Conservation (phyloP, 441 rosid genomes). For the Populus hybrid region DNA sequence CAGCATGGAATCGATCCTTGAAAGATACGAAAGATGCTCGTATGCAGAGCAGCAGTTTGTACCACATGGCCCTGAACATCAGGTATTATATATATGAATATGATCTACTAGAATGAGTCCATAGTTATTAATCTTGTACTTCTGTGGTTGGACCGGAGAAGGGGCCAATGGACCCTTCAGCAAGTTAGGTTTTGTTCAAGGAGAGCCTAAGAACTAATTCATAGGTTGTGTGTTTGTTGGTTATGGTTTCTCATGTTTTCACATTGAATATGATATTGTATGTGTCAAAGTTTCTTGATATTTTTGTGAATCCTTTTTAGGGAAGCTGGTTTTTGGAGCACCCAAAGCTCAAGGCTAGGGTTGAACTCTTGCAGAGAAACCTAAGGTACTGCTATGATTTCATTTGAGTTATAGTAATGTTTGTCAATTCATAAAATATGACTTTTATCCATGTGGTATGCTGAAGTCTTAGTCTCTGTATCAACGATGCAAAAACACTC, state of each 20-base stretch:
- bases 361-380: slow-evolving; percentile 64
- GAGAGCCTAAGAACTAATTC: background rate
- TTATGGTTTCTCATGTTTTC: background rate
- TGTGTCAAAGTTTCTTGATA: background rate
- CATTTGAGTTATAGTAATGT: background rate
- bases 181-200: background rate
- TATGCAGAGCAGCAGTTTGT: slow-evolving; percentile 33
- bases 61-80: slow-evolving; percentile 9
- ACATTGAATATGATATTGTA: background rate
- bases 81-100: slow-evolving; percentile 3
- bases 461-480: background rate
- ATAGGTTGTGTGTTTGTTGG: background rate
- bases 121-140: background rate
- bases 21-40: slow-evolving; percentile 62
- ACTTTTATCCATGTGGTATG: background rate
- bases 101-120: background rate
- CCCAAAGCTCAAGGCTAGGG: slow-evolving; percentile 56
- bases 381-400: slow-evolving; percentile 41
- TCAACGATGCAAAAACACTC: background rate
- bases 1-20: slow-evolving; percentile 81
- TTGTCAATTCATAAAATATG: background rate
- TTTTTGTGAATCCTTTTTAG: slow-evolving; percentile 23
- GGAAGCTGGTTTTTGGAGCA: slow-evolving; percentile 56
- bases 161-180: background rate
- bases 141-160: too few species aligned